Percentiles rank a stretch among this genome's conserved stretches.
phyloP scores from a whole-genome alignment of 345 rosid genomes.

The Eucalyptus caleyi region DNA sequence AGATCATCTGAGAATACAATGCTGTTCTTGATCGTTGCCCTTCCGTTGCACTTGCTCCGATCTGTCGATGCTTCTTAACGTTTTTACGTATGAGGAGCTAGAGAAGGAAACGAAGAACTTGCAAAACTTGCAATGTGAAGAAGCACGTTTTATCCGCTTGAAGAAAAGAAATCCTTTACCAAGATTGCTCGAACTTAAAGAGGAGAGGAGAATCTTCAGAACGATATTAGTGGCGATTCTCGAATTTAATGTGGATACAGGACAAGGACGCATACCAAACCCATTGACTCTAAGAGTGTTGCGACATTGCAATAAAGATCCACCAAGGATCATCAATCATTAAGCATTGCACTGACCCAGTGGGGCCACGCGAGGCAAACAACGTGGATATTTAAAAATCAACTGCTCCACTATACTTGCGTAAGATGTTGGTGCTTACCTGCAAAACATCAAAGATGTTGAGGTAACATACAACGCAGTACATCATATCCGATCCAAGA shows the following conservation, averaged over 20 bases:
- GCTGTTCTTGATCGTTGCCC: neutral
- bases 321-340: conserved; percentile 42
- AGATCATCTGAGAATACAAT: neutral
- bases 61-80: conserved; percentile 28
- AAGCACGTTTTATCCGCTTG: neutral
- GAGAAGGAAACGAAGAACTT: conserved; percentile 78
- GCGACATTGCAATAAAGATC: conserved; percentile 73
- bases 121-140: conserved; percentile 35
- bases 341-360: conserved; percentile 12
- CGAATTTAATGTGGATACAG: neutral
- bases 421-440: conserved; percentile 53
- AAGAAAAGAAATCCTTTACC: neutral
- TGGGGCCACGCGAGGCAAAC: neutral
- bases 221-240: neutral
- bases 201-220: neutral
- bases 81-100: conserved; percentile 57
- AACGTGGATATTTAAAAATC: conserved; percentile 59
- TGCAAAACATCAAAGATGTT: neutral
- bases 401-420: conserved; percentile 68
- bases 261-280: conserved; percentile 41
- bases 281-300: conserved; percentile 78
- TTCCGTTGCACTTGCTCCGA: neutral
- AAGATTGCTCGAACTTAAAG: neutral
- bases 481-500: neutral
- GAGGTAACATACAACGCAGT: neutral